Evolutionary conservation across 2,329 filamentous ascomycete genomes (phyloP).

Genomic region (Emmonsiellopsis sp.): DNA sequence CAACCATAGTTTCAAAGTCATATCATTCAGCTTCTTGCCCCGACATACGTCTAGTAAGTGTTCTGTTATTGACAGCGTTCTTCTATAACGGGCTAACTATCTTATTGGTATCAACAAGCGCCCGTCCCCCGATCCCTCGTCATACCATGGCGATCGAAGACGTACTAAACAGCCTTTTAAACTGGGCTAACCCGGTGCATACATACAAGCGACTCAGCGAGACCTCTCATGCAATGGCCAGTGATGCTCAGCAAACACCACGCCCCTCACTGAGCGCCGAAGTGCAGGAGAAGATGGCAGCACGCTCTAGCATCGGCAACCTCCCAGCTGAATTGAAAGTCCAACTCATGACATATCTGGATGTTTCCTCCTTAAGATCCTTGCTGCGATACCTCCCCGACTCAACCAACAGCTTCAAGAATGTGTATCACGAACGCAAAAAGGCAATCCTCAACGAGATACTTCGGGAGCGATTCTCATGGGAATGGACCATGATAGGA

Average conservation of each 20-base stretch:
- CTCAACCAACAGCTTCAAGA: background rate
- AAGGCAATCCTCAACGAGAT: background rate
- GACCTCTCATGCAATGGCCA: background rate
- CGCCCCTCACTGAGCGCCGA: background rate
- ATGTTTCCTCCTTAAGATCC: background rate
- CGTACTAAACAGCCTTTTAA: background rate
- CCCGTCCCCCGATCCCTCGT: background rate
- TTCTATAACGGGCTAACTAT: background rate
- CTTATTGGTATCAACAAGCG: background rate
- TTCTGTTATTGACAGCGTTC: background rate
- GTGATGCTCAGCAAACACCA: background rate
- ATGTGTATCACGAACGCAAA: background rate
- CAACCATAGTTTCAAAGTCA: too few species aligned
- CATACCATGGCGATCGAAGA: background rate
- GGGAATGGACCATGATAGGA: constrained; percentile 1
- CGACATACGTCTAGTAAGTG: background rate
- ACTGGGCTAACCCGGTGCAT: background rate
- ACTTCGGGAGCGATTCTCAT: background rate
- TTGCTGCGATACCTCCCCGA: constrained; percentile 3
- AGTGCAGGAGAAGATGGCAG: background rate
- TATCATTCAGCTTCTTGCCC: too few species aligned
- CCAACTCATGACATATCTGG: background rate
- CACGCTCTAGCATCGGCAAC: background rate
- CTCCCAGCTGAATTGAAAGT: constrained; percentile 1
- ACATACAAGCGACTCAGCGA: too few species aligned